phyloP scores from a whole-genome alignment of 2,329 filamentous ascomycete species.

The Beauveria asiatica region DNA sequence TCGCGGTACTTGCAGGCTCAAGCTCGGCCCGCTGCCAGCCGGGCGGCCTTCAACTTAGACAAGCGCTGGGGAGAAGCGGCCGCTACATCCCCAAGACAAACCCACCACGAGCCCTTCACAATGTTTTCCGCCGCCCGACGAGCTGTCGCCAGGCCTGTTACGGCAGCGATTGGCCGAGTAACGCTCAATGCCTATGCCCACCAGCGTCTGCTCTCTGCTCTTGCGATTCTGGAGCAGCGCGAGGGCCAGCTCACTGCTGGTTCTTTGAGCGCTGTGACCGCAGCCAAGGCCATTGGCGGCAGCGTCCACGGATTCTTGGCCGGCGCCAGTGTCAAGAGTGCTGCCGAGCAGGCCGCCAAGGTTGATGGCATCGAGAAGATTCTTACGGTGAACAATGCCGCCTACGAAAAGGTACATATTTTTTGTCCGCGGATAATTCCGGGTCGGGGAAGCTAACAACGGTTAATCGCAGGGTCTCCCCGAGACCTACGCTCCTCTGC shows the following conservation, averaged over 20 bases:
- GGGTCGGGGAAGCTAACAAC: conserved; percentile 2
- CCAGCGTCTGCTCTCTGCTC: conserved; percentile 63
- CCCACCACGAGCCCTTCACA: conserved; percentile 10
- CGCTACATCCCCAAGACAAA: not conserved
- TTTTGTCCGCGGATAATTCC: not conserved
- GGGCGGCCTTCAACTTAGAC: conserved; percentile 1
- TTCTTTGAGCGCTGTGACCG: conserved; percentile 77
- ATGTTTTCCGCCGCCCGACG: conserved; percentile 26
- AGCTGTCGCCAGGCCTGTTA: conserved; percentile 19
- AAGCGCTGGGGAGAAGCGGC: not conserved
- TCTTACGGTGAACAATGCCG: conserved; percentile 75
- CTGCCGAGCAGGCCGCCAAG: conserved; percentile 79
- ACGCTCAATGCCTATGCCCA: conserved; percentile 24
- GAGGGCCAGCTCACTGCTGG: conserved; percentile 78
- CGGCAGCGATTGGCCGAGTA: conserved; percentile 20
- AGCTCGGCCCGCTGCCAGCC: conserved; percentile 10
- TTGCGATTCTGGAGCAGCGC: conserved; percentile 87
- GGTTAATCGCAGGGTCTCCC: conserved; percentile 58
- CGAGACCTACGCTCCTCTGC: conserved; percentile 87
- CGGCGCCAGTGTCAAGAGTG: conserved; percentile 64
- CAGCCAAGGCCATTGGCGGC: conserved; percentile 79
- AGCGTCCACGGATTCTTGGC: conserved; percentile 81
- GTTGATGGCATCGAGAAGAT: conserved; percentile 88
- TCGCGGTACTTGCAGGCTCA: not conserved
- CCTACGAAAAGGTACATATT: conserved; percentile 79